phyloP scores from a whole-genome alignment of 2,329 filamentous ascomycete genomes.

The Trichophyton mentagrophytes region DNA sequence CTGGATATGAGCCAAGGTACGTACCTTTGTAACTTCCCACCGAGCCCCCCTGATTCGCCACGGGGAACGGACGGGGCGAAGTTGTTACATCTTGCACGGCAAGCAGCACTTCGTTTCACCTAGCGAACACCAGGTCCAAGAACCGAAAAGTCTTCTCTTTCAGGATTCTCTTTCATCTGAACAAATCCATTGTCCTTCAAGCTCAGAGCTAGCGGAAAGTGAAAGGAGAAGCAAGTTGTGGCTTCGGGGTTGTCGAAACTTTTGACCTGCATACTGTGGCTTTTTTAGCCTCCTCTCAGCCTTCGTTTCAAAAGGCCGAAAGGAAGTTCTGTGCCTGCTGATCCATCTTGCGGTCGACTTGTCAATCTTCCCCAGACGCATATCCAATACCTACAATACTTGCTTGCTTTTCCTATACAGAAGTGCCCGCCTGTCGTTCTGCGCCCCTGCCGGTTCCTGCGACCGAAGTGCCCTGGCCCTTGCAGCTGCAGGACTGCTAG shows the following conservation, averaged over 20 bases:
- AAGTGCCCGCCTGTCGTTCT: neutral
- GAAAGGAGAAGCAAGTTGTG: no score
- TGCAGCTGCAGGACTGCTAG: neutral
- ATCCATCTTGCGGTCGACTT: constrained; percentile 1
- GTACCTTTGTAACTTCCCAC: neutral
- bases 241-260: neutral
- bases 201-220: no score
- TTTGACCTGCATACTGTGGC: neutral
- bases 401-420: neutral
- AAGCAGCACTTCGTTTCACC: no score
- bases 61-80: neutral
- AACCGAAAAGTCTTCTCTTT: no score
- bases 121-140: no score
- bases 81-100: neutral
- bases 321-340: neutral
- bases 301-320: neutral
- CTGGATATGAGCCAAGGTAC: neutral
- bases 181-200: no score
- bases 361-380: constrained; percentile 1
- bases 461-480: neutral
- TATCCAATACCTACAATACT: neutral
- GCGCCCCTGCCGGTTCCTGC: neutral
- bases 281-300: neutral
- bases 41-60: neutral
- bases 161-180: no score